Evolutionary conservation across 495 filamentous ascomycete genomes (phyloP), one percentile per base, ranked within the genome.

Genomic region (Trichoderma reesei): DNA sequence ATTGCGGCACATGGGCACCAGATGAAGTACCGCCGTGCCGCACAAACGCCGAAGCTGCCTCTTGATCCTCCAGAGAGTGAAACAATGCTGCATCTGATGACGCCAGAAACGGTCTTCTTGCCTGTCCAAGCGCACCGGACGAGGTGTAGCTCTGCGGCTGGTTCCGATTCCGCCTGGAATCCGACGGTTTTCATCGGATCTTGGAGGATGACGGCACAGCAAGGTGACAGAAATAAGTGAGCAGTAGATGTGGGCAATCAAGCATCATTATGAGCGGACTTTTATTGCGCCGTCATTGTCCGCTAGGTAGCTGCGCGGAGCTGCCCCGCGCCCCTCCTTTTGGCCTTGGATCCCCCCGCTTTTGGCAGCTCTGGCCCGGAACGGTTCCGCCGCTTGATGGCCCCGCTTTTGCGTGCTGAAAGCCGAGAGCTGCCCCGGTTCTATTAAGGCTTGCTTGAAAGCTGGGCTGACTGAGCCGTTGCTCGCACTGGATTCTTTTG

Each of bases 131-230:
- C 39, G 11, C 41, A 44, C 41, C 41, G 3, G n/a, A 1, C 16
- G 3, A 48, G 44, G 8, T 16, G 16, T 48, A 18, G 16, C 1
- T 18, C 20, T 16, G 42, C 16, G n/a, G 44, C 44, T 48, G 51
- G 9, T 56, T 56, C 51, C 51, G 51, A 48, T 48, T 48, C 44
- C 51, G 31, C 51, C 51, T 26, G 20, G 51, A 56, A 31, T 56
- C 51, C 51, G 51, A 34, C 51, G 51, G 51, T 56, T 56, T 56
- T 10, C 34, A 26, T 56, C 51, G 51, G 51, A 48, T 48, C 16
- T 48, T 48, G 44, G 44, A 26, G 42, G n/a, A n/a, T n/a, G n/a
- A n/a, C n/a, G n/a, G n/a, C n/a, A n/a, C n/a, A 18, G 16, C 14
- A 48, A 18, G 8, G 44, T 48, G 44, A 48, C 44, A 26, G 20